Percentiles rank a stretch among this genome's conserved stretches.
phyloP scores from a whole-genome alignment of 2,329 filamentous ascomycete species.

The Phialophora verrucosa region DNA sequence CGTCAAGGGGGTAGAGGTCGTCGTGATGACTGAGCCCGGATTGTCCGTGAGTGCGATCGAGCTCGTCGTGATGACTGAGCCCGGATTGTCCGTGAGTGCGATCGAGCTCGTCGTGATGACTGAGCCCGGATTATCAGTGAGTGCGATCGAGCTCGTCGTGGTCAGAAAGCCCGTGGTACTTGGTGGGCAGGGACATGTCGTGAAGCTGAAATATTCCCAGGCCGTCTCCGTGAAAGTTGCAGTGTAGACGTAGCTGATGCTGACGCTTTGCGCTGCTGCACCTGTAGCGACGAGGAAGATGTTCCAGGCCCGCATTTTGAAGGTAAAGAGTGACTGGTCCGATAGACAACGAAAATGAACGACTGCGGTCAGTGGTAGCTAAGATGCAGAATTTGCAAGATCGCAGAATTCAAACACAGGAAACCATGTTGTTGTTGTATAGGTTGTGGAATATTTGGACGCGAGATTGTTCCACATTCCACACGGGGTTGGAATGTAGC shows the following conservation, averaged over 20 bases:
- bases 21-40: too few species aligned
- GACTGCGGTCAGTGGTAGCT: conserved; percentile 26
- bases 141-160: background rate
- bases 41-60: background rate
- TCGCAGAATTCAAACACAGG: background rate
- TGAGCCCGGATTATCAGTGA: background rate
- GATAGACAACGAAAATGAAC: conserved; percentile 21
- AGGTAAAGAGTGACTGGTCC: conserved; percentile 1
- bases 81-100: background rate
- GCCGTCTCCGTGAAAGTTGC: conserved; percentile 26
- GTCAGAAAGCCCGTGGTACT: conserved; percentile 6
- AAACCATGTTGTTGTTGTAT: conserved; percentile 25
- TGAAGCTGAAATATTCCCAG: conserved; percentile 24
- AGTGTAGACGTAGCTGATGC: conserved; percentile 28
- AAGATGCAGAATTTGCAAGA: background rate
- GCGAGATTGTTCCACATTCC: conserved; percentile 15
- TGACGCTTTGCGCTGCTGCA: conserved; percentile 26
- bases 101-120: background rate
- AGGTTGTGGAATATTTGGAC: conserved; percentile 13
- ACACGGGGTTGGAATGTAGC: conserved; percentile 1
- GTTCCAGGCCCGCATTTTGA: conserved; percentile 21
- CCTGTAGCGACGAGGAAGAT: conserved; percentile 20
- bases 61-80: background rate
- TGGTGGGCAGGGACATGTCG: conserved; percentile 28
- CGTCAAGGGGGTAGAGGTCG: background rate